Percentiles rank a stretch among this genome's conserved stretches.
phyloP scores from a whole-genome alignment of 148 eudicot species.

The Rhododendron williamsianum region DNA sequence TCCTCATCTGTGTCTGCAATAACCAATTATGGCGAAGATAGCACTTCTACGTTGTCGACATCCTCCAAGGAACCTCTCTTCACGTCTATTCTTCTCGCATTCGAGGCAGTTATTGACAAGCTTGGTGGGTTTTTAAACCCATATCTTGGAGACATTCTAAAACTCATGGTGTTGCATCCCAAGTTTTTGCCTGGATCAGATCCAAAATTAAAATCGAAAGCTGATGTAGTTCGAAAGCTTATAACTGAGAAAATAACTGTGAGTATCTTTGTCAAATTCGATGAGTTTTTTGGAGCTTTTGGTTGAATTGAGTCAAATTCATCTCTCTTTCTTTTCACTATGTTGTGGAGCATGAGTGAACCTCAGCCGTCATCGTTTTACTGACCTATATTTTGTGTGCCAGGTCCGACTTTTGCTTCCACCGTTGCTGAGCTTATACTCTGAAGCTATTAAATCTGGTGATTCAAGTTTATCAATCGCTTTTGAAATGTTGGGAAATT shows the following conservation, averaged over 20 bases:
- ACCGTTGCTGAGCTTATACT: slow-evolving; percentile 53
- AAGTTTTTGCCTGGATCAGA: slow-evolving; percentile 40
- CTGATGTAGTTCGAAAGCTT: slow-evolving; percentile 59
- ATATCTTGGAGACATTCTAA: slow-evolving; percentile 63
- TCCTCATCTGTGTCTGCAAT: slow-evolving; percentile 19
- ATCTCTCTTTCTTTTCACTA: background rate
- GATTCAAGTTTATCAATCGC: slow-evolving; percentile 52
- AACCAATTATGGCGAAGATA: slow-evolving; percentile 13
- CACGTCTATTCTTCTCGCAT: slow-evolving; percentile 41
- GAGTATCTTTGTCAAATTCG: slow-evolving; percentile 21
- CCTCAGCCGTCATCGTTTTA: background rate
- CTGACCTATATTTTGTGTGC: slow-evolving; percentile 4
- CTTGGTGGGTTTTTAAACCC: slow-evolving; percentile 87
- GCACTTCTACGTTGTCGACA: slow-evolving; percentile 13
- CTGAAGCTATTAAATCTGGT: slow-evolving; percentile 64
- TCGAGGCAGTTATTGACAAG: slow-evolving; percentile 79
- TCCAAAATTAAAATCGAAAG: slow-evolving; percentile 58
- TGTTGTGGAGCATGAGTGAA: background rate
- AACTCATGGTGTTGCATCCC: slow-evolving; percentile 60
- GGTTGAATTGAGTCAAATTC: background rate
- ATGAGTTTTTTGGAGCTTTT: background rate
- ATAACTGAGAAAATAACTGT: slow-evolving; percentile 69
- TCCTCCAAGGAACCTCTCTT: slow-evolving; percentile 39
- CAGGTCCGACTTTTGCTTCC: slow-evolving; percentile 76
- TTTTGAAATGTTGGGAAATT: slow-evolving; percentile 67